Base-by-base conservation (phyloP, 345 rosid genomes). In the Syzygium grande region DNA sequence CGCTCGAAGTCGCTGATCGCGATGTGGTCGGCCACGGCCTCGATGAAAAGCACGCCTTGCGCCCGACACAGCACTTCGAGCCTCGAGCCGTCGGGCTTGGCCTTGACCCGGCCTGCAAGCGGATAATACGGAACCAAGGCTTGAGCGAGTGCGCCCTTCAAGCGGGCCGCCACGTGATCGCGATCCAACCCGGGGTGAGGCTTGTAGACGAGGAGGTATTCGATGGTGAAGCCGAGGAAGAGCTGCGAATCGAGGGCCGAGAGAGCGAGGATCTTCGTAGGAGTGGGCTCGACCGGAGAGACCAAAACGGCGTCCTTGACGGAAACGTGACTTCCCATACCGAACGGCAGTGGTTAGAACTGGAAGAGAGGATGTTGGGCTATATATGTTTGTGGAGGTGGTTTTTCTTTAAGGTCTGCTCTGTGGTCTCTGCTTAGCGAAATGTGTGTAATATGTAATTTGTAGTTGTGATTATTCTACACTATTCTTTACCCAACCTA, bases 241-340 rank as follows among this genome's bases (percentile, higher is more conserved):
- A 93, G 98, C 90, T 97, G 99, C 54, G 99, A 95, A 89, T 97
- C 99, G 51, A 97, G 94, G 87, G 96, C 92, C 14, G 98, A 97
- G 55, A 97, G 96, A 84, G 95, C 61, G 30, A 97, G 94, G 85
- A 95, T 83, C 22, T 89, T 84, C 73, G 91, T 58, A 17, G 98
- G 98, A n/a, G 97, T 97, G 83, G 95, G 92, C 68, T 92, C 95
- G 29, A 92, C 84, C 25, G 99, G 99, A 17, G 91, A 87, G 55
- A 97, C 88, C 23, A 96, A 89, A 9, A 87, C 86, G 25, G 91
- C 97, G 83, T 94, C 96, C 87, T 91, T 94, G 86, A 94, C 91
- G 54, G 91, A 92, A 85, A 94, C 91, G 17, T 90, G 78, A 59
- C 87, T 89, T 61, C 94, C 94, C 97, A 94, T 92, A 43, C 27